Base-by-base conservation (phyloP, 2,329 filamentous ascomycete genomes). In the Epichloe brachyelytri region DNA sequence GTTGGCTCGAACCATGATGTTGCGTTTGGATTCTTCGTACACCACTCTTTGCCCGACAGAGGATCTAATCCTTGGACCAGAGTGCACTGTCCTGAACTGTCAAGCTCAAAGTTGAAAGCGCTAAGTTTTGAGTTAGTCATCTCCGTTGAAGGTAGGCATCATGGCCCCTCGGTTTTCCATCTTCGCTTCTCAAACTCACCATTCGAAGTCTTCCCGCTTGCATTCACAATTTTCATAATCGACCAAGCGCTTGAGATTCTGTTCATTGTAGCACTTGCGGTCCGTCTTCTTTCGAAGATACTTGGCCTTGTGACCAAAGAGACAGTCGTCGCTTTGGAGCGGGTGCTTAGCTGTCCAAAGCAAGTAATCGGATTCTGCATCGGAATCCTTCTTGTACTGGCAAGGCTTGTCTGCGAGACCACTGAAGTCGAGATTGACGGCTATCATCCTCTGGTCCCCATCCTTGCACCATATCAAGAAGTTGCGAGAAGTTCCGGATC, bases 231-330 rank as follows among this genome's bases (percentile, higher is more conserved):
- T 88, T 56, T 77, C 70, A 57, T 87, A 82, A 57, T 78, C 77
- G 67, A 90, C 84, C 26, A 91, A 73, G 56, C 82, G 80, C 56
- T 82, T 74, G 56, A 94, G 78, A 55, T 77, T 78, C 64, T 79
- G 77, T 48, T 85, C 82, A 60, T 95, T 96, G 74, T 83, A 95
- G 72, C 93, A 98, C 46, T 84, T 71, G 19, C 76, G 74, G 15
- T 83, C 80, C n/a, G 75, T 68, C 67, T 86, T 90, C 78, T 97
- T 98, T 64, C 93, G 87, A 61, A 95, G 80, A 62, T 96, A 98
- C 62, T 87, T 79, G 33, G 90, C 82, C 52, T 87, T 78, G 64
- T 97, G 94, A 1, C 93, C 93, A 62, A 98, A 98, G 2, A 98
- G 75, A 66, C 93, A 98, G 58, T 89, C 81, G 56, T 88, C 75